phyloP scores from a whole-genome alignment of 129 eudicot species.

The Apium graveolens region DNA sequence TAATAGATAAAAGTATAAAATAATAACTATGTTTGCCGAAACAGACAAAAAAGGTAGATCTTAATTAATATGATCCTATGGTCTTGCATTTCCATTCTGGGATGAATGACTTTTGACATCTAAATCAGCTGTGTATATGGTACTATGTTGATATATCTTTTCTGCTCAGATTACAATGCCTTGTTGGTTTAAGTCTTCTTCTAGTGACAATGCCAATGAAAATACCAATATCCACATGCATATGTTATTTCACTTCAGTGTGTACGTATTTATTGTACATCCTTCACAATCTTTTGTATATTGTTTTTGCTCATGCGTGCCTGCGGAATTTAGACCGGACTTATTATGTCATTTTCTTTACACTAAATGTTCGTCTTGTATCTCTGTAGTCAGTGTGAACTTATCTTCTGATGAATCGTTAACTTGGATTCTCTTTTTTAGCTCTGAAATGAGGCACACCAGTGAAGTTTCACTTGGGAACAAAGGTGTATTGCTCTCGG shows the following conservation, averaged over 20 bases:
- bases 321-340: neutral
- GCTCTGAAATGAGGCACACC: conserved; percentile 26
- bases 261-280: neutral
- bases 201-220: neutral
- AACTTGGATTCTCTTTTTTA: conserved; percentile 5
- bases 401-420: neutral
- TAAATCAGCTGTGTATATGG: no score
- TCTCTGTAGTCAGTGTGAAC: neutral
- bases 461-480: conserved; percentile 25
- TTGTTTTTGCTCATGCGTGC: neutral
- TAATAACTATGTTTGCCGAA: neutral
- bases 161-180: no score
- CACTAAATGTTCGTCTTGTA: neutral
- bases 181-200: neutral
- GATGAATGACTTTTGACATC: no score
- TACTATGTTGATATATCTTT: no score
- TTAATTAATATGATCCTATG: no score
- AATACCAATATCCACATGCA: neutral
- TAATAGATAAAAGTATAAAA: neutral
- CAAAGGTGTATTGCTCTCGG: conserved; percentile 5
- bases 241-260: neutral
- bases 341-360: neutral
- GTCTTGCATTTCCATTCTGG: no score
- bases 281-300: neutral
- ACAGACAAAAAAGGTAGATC: neutral